These are phyloP conservation scores for Rosa multiflora DNA, from an alignment of 306 rosid species.

Conservation along the genomic window DNA sequence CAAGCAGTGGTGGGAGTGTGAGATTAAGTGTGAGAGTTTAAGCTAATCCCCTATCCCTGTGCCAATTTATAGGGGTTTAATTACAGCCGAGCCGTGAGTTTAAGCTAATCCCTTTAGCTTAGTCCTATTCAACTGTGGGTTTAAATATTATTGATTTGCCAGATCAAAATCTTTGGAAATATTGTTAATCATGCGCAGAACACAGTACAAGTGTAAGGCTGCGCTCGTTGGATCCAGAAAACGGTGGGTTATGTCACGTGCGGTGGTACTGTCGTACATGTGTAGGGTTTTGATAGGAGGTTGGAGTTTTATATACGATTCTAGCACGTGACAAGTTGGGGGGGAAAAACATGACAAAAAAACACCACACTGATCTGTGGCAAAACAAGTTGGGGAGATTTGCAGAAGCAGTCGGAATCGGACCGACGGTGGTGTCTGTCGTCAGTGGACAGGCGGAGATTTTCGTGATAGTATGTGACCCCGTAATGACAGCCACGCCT, in stretches of 20 bases:
- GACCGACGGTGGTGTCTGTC: too few species aligned
- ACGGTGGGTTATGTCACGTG: conserved; percentile 23
- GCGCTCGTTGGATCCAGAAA: conserved; percentile 29
- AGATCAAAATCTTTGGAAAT: background rate
- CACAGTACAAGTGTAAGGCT: conserved; percentile 1
- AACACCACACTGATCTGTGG: too few species aligned
- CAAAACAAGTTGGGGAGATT: too few species aligned
- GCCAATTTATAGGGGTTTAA: background rate
- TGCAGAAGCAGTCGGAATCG: too few species aligned
- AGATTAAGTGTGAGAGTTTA: background rate
- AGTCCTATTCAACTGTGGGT: background rate
- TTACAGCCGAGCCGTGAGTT: conserved; percentile 2
- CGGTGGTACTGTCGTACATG: conserved; percentile 5
- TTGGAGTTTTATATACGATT: background rate
- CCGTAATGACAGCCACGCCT: too few species aligned
- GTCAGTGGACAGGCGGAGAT: too few species aligned
- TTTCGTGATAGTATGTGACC: too few species aligned
- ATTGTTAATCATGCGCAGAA: background rate
- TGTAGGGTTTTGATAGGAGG: background rate
- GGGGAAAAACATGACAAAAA: too few species aligned
- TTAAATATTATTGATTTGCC: background rate
- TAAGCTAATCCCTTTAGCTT: background rate
- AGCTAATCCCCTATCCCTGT: background rate
- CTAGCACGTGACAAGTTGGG: conserved; percentile 13
- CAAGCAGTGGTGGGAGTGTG: background rate